Percentiles rank a stretch among this genome's conserved stretches.
These are phyloP conservation scores for Buddleja alternifolia DNA, from an alignment of 257 asterid genomes.

Conservation along the genomic window DNA sequence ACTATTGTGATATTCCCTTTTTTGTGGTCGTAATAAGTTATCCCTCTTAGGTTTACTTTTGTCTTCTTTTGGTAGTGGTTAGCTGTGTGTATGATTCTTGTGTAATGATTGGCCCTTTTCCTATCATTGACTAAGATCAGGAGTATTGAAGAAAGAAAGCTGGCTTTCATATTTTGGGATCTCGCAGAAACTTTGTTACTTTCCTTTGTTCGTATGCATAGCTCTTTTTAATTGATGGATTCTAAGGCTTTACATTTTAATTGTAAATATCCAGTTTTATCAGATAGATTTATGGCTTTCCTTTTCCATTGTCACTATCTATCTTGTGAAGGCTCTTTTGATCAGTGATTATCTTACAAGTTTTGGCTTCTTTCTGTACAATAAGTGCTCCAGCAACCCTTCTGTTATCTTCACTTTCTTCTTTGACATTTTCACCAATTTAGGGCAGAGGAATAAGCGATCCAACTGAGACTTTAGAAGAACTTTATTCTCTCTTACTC, in stretches of 20 bases:
- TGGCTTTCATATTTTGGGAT: not conserved
- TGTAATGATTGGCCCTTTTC: not conserved
- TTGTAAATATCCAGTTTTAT: slow-evolving; percentile 4
- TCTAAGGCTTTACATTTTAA: not conserved
- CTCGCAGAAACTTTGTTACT: not conserved
- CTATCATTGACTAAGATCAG: not conserved
- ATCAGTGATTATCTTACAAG: slow-evolving; percentile 10
- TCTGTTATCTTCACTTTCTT: slow-evolving; percentile 27
- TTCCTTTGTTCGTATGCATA: not conserved
- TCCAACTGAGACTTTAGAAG: slow-evolving; percentile 93
- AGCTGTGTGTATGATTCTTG: not conserved
- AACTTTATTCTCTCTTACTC: slow-evolving; percentile 87
- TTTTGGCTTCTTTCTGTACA: slow-evolving; percentile 19
- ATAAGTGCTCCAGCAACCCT: slow-evolving; percentile 8
- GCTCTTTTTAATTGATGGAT: not conserved
- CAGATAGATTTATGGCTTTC: slow-evolving; percentile 8
- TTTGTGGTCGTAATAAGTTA: too few species aligned
- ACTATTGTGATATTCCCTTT: too few species aligned
- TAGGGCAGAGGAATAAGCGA: slow-evolving; percentile 83
- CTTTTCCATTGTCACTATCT: not conserved
- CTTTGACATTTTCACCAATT: slow-evolving; percentile 41
- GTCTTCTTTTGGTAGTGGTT: not conserved
- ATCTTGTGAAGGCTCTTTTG: slow-evolving; percentile 23
- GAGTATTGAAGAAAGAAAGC: not conserved
- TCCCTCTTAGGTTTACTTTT: not conserved